phyloP scores from a whole-genome alignment of 2,329 filamentous ascomycete genomes.

The Hypoxylon sp. region DNA sequence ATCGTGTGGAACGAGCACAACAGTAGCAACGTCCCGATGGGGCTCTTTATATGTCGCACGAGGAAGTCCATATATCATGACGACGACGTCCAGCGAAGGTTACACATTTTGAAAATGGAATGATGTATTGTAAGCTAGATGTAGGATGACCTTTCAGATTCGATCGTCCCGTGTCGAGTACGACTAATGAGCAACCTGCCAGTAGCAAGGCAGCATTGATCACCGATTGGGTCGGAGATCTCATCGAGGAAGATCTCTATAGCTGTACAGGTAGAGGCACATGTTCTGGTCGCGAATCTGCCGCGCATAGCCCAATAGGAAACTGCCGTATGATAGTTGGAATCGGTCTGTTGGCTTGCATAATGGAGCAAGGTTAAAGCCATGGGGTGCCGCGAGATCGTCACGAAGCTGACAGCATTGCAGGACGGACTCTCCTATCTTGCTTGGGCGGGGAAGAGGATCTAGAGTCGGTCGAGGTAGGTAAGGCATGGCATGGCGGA shows the following conservation, averaged over 20 bases:
- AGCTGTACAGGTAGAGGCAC: constrained; percentile 13
- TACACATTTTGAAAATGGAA: constrained; percentile 25
- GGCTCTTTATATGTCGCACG: constrained; percentile 53
- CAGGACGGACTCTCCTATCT: constrained; percentile 12
- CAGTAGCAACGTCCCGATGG: constrained; percentile 46
- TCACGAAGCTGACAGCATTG: constrained; percentile 24
- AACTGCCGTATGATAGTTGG: constrained; percentile 5
- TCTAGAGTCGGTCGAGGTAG: constrained; percentile 27
- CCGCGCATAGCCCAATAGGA: constrained; percentile 31
- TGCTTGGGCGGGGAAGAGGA: constrained; percentile 16
- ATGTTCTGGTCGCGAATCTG: constrained; percentile 1
- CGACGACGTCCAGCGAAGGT: constrained; percentile 23
- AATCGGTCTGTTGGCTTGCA: constrained; percentile 22
- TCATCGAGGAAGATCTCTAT: constrained; percentile 17
- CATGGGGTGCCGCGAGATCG: constrained; percentile 2
- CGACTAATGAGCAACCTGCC: constrained; percentile 28
- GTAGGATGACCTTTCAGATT: constrained; percentile 45
- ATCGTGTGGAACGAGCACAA: constrained; percentile 50
- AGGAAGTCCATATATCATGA: constrained; percentile 41
- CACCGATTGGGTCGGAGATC: constrained; percentile 31
- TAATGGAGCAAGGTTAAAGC: constrained; percentile 18
- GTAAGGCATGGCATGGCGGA: constrained; percentile 14
- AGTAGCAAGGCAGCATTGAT: constrained; percentile 6
- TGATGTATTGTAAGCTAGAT: constrained; percentile 43
- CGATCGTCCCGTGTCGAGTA: constrained; percentile 42